These are phyloP conservation scores for Cryptomeria japonica DNA, from an alignment of 75 land plant species.

Conservation along the genomic window DNA sequence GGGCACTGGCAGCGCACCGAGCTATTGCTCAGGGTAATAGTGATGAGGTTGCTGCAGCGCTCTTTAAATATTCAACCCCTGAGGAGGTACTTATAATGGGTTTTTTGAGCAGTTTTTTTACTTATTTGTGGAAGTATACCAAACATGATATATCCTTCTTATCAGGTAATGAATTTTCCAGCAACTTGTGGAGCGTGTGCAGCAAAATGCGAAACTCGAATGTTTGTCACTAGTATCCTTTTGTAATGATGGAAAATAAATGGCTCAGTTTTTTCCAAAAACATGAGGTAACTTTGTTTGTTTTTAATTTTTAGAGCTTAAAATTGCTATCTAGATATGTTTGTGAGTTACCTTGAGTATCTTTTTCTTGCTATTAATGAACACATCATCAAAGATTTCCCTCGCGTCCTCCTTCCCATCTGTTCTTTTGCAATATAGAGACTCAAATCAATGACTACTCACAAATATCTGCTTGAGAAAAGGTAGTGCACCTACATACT, in stretches of 20 bases:
- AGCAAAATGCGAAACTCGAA: slow-evolving; percentile 73
- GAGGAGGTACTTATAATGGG: slow-evolving; percentile 68
- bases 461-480: not conserved
- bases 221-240: slow-evolving; percentile 95
- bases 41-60: slow-evolving; percentile 73
- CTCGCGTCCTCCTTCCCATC: not conserved
- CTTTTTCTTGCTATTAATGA: not conserved
- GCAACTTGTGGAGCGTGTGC: slow-evolving; percentile 97
- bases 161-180: slow-evolving; percentile 92
- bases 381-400: not conserved
- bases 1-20: slow-evolving; percentile 67
- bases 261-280: not conserved
- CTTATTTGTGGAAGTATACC: not conserved
- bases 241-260: not conserved
- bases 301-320: not conserved
- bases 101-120: not conserved
- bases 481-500: not conserved
- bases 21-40: slow-evolving; percentile 81
- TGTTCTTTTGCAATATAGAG: not conserved
- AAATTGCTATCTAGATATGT: not conserved
- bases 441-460: not conserved
- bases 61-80: slow-evolving; percentile 92
- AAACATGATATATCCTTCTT: not conserved
- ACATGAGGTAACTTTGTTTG: not conserved
- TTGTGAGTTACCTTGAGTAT: not conserved